Base-by-base conservation (phyloP, 768 basidiomycete genomes). In the Chlorophyllum brunneum region DNA sequence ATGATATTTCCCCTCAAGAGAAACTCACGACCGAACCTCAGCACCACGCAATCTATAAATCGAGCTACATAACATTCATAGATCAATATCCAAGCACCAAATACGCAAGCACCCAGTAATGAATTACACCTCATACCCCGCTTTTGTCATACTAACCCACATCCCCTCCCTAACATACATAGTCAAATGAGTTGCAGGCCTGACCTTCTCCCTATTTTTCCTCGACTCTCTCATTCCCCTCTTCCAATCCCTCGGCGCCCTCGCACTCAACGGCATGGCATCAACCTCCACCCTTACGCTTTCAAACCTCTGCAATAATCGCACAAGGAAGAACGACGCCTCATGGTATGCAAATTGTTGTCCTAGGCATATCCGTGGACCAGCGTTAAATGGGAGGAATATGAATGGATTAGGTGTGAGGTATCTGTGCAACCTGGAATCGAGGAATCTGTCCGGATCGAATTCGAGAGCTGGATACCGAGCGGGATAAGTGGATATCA, bases 391-490 rank as follows among this genome's bases (percentile, higher is more conserved):
- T 2, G 77, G 77, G 6, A 78, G 58, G 59, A 79, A 80, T 34
- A 79, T 77, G 71, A 75, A 81, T 0, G 82, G 81, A 58, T 82
- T 81, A 4, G 75, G 70, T 0, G 70, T 74, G 46, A 81, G 59
- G 56, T 83, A 81, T 57, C 78, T 81, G 4, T 75, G 70, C 29
- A 82, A 52, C 1, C 84, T 69, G 24, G 78, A 73, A 54, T 86
- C 85, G 24, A 86, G 62, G 71, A 85, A 86, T 1, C 85, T 72
- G 54, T 84, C 79, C 0, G 85, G 85, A 59, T 86, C 83, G 59
- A 85, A 87, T 54, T 68, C 59, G 3, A 74, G 65, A 20, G 82
- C 82, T 81, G 37, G n/a, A 15, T 2, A 26, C 45, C n/a, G 7
- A 36, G 22, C 8, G 37, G 23, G 20, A 37, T 22, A 36, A 18